Base-by-base conservation (phyloP, 805 yeast species). In the Metschnikowia drakensbergensis region DNA sequence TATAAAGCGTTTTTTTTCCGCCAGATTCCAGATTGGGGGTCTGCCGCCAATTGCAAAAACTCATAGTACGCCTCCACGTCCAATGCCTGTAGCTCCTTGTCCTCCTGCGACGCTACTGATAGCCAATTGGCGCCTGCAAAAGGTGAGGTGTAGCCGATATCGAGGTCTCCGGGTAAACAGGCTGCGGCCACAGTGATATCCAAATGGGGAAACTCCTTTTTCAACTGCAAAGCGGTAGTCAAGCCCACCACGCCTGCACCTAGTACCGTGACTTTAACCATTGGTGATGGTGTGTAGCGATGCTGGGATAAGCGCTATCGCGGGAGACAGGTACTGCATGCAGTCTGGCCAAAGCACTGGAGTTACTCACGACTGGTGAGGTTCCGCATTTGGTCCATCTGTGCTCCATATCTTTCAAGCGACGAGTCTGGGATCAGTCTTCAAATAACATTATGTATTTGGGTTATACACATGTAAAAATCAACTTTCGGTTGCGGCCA, bases 81-180 rank as follows among this genome's bases (percentile, higher is more conserved):
- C 22, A 68, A 57, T 25, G 46, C 43, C 39, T 59, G 62, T n/a
- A 47, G 44, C 6, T 30, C 17, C 17, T 23, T 35, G 22, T 79
- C 80, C 3, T 68, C 67, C 1, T 52, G 49, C 1, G 55, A 36
- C 2, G 86, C 88, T 64, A 81, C 80, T 9, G 85, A 77, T 42
- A 69, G 72, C 87, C 88, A 84, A 55, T 83, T 80, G 40, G 88
- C 90, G 3, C 89, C 89, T 0, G 88, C 89, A 60, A 72, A 79
- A 3, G 88, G 88, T 0, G 86, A 81, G 3, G 86, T 75, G 58
- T 80, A 84, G 7, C 74, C 73, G 44, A 75, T 73, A 41, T 62
- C 54, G 29, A 58, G 48, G 60, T 83, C 87, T 1, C 86, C 84
- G 1, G 87, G 87, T 27, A 82, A 60, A 52, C 75, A 62, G 1